Conservation (phyloP, 352 stramenopile species). For the Phytophthora boehmeriae region DNA sequence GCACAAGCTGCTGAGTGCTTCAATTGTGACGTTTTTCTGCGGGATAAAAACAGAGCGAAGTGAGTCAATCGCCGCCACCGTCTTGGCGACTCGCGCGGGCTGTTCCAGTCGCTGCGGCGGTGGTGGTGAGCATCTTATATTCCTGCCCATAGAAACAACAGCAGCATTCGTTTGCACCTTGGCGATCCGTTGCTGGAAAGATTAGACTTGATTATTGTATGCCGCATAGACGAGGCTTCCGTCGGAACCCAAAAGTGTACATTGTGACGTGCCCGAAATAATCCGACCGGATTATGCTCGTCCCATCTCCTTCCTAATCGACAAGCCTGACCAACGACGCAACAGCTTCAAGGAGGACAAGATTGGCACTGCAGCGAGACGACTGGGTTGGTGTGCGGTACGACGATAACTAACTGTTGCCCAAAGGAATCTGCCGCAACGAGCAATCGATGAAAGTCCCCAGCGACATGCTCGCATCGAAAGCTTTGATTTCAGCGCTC, state of each 20-base stretch:
- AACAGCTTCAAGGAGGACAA: not conserved
- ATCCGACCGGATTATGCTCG: conserved; percentile 10
- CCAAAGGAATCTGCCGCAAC: no score
- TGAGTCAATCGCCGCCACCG: not conserved
- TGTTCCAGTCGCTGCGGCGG: conserved; percentile 10
- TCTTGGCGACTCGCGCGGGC: not conserved
- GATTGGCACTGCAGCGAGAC: no score
- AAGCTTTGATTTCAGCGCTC: no score
- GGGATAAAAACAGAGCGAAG: not conserved
- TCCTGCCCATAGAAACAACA: conserved; percentile 23
- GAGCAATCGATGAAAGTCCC: no score
- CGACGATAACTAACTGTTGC: no score
- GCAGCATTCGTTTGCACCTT: conserved; percentile 7
- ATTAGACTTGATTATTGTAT: conserved; percentile 17
- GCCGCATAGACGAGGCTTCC: conserved; percentile 3
- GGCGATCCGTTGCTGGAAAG: not conserved
- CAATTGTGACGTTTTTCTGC: not conserved
- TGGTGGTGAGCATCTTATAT: conserved; percentile 15
- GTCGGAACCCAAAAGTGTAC: conserved; percentile 19
- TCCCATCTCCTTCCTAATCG: conserved; percentile 6
- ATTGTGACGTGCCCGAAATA: conserved; percentile 26
- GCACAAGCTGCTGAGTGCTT: not conserved
- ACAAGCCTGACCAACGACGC: not conserved
- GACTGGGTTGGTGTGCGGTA: no score
- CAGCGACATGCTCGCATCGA: no score